A percentile compares a stretch with the other conserved stretches of the same genome.
These are phyloP conservation scores for Tricholoma bakamatsutake DNA, from an alignment of 768 basidiomycete species.

Conservation along the genomic window DNA sequence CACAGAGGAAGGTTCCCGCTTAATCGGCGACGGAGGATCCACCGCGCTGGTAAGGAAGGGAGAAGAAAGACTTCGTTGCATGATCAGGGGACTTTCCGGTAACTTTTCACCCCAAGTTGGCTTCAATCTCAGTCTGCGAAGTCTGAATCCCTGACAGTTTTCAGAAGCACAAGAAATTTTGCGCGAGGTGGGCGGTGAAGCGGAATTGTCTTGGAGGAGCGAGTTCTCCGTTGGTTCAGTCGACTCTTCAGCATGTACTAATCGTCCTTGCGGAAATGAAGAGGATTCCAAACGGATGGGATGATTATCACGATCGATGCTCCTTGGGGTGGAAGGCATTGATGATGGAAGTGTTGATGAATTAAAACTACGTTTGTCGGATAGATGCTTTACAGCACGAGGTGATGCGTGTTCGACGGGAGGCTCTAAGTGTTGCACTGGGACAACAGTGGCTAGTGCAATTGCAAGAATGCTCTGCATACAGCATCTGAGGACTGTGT, in stretches of 20 bases:
- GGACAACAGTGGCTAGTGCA: constrained; percentile 14
- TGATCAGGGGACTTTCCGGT: constrained; percentile 18
- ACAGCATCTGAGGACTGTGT: background rate
- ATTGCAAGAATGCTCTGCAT: constrained; percentile 27
- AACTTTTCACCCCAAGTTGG: constrained; percentile 22
- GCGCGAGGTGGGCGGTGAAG: constrained; percentile 5
- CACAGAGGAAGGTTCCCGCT: constrained; percentile 1
- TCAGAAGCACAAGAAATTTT: constrained; percentile 4
- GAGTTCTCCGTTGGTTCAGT: constrained; percentile 9
- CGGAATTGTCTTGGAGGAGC: constrained; percentile 2
- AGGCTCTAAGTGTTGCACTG: background rate
- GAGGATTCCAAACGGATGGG: background rate
- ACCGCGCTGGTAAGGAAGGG: constrained; percentile 19
- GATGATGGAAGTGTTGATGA: background rate
- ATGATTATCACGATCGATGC: background rate
- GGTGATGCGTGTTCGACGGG: background rate
- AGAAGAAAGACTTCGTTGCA: constrained; percentile 21
- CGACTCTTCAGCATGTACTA: background rate
- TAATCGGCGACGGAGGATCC: constrained; percentile 2
- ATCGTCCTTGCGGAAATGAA: background rate
- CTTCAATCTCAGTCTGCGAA: constrained; percentile 21
- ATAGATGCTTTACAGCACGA: background rate
- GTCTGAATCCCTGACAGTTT: constrained; percentile 14
- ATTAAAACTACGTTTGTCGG: background rate
- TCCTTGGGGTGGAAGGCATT: background rate